Evolutionary conservation across 306 rosid species (phyloP).

Genomic region (Fagus sylvatica): DNA sequence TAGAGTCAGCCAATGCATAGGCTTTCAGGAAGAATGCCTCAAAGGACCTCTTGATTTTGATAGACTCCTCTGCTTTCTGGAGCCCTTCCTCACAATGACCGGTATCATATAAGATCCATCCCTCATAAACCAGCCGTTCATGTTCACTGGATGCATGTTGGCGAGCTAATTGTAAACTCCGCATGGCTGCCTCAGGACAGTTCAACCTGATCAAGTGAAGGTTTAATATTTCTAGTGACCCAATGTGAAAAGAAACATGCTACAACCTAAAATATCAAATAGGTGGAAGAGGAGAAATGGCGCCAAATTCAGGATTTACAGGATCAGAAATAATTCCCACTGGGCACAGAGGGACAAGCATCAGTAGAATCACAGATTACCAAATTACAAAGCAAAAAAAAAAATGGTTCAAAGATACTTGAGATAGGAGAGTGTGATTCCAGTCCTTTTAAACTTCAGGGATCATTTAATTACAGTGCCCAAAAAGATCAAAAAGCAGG

Average conservation of each 20-base stretch:
- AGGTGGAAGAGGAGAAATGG: slow-evolving; percentile 16
- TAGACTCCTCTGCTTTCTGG: slow-evolving; percentile 84
- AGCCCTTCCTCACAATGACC: slow-evolving; percentile 94
- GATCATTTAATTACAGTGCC: background rate
- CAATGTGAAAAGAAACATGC: slow-evolving; percentile 5
- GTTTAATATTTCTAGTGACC: slow-evolving; percentile 23
- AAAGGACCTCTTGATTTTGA: slow-evolving; percentile 77
- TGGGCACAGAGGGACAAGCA: background rate
- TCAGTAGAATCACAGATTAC: background rate
- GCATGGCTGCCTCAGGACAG: slow-evolving; percentile 92
- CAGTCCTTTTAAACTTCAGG: background rate
- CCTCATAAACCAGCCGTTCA: slow-evolving; percentile 84
- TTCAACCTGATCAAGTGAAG: slow-evolving; percentile 60
- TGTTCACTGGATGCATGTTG: slow-evolving; percentile 80
- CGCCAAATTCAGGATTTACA: slow-evolving; percentile 7
- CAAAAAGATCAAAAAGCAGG: background rate
- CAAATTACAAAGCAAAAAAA: background rate
- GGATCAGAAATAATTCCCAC: slow-evolving; percentile 12
- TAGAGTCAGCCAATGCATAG: slow-evolving; percentile 89
- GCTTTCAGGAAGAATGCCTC: slow-evolving; percentile 95
- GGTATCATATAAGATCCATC: slow-evolving; percentile 91
- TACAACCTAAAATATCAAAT: slow-evolving; percentile 14
- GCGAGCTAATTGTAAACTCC: slow-evolving; percentile 88
- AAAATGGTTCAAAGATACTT: background rate
- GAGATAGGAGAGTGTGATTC: background rate